Percentiles rank a stretch among this genome's conserved stretches.
Conservation (phyloP, 2,329 filamentous ascomycete genomes). For the Nemania serpens region DNA sequence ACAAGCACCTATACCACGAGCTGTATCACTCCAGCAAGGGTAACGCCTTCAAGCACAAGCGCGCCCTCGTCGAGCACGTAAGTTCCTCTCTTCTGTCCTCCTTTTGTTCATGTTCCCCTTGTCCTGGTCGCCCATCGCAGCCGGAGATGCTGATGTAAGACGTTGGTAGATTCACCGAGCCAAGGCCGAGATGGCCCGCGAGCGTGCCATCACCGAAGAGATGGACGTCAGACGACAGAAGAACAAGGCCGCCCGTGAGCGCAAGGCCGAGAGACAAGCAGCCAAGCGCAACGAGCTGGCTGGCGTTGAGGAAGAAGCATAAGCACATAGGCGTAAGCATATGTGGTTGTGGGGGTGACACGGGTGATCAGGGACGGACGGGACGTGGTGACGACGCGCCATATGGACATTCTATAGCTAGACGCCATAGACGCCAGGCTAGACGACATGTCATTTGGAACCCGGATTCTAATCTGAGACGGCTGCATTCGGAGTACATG, state of each 20-base stretch:
- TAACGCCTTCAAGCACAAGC: slow-evolving; percentile 99
- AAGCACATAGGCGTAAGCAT: slow-evolving; percentile 32
- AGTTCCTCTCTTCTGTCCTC: slow-evolving; percentile 49
- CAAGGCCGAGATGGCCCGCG: slow-evolving; percentile 98
- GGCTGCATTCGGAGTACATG: slow-evolving; percentile 52
- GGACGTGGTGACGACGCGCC: slow-evolving; percentile 37
- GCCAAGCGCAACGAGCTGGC: slow-evolving; percentile 89
- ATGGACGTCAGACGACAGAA: slow-evolving; percentile 99
- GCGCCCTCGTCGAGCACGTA: slow-evolving; percentile 99
- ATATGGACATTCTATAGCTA: slow-evolving; percentile 38
- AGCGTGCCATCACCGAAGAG: slow-evolving; percentile 96
- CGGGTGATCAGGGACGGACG: slow-evolving; percentile 18
- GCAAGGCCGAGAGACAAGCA: slow-evolving; percentile 88
- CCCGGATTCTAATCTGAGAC: slow-evolving; percentile 41
- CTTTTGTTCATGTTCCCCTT: not conserved
- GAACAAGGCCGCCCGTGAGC: slow-evolving; percentile 99
- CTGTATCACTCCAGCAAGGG: slow-evolving; percentile 99
- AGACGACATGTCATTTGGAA: slow-evolving; percentile 38
- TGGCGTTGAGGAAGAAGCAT: slow-evolving; percentile 66
- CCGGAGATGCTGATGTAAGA: slow-evolving; percentile 14
- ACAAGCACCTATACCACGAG: slow-evolving; percentile 99
- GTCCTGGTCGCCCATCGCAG: not conserved
- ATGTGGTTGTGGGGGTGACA: slow-evolving; percentile 8
- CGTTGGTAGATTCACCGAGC: slow-evolving; percentile 90
- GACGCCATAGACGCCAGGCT: slow-evolving; percentile 35